These are phyloP conservation scores for Leishmania major DNA, from an alignment of 208 protist species.

Conservation along the genomic window DNA sequence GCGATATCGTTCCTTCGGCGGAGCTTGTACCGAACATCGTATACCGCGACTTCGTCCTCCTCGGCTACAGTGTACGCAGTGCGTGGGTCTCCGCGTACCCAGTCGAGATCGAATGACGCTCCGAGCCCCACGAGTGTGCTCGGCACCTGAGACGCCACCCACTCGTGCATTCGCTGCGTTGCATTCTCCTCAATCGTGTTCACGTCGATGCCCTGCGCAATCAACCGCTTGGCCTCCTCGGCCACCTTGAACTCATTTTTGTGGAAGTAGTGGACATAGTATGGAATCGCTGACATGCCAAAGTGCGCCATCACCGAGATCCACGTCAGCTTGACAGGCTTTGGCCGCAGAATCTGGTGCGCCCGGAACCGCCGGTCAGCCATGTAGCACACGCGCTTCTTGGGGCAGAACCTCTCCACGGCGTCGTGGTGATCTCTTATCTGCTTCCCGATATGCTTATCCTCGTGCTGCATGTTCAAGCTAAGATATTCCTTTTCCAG, in stretches of 20 bases:
- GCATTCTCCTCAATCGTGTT: not conserved
- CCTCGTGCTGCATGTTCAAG: not conserved
- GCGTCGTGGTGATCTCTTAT: not conserved
- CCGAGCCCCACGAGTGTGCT: not conserved
- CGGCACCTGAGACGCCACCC: not conserved
- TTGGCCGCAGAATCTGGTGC: not conserved
- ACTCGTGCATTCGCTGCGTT: not conserved
- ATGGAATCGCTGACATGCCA: not conserved
- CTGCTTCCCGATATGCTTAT: not conserved
- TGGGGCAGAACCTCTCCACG: not conserved
- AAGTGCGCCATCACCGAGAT: not conserved
- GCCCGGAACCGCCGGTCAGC: not conserved
- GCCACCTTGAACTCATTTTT: constrained; percentile 1
- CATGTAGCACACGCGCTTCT: not conserved
- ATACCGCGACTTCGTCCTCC: constrained; percentile 5
- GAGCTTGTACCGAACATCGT: not conserved
- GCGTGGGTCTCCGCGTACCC: not conserved
- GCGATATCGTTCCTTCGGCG: no score
- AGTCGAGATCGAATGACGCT: not conserved
- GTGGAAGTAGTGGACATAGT: constrained; percentile 1
- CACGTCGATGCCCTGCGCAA: not conserved
- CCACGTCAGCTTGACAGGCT: not conserved
- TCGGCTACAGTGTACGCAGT: not conserved
- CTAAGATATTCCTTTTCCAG: not conserved
- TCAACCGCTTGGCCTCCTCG: not conserved